phyloP scores from a whole-genome alignment of 768 basidiomycete genomes.

The Mycena floridula region DNA sequence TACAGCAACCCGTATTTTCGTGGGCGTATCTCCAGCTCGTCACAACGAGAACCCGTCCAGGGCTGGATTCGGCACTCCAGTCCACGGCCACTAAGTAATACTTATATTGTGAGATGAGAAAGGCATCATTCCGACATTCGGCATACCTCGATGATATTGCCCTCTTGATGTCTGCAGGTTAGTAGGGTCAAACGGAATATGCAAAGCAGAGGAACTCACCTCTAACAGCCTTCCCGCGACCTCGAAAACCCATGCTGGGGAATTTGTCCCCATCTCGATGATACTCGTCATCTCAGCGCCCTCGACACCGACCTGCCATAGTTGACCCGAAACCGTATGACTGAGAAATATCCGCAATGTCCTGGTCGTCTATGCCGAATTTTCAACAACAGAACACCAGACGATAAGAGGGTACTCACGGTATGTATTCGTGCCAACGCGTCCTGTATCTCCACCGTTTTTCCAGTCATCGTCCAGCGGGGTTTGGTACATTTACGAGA shows the following conservation, averaged over 20 bases:
- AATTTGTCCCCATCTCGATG: constrained; percentile 83
- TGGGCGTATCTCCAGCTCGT: constrained; percentile 72
- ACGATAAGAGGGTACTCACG: constrained; percentile 29
- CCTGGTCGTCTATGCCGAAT: constrained; percentile 72
- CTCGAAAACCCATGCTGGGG: constrained; percentile 84
- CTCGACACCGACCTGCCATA: constrained; percentile 69
- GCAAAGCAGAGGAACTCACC: constrained; percentile 31
- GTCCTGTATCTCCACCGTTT: constrained; percentile 87
- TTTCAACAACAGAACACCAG: too few relatives aligned
- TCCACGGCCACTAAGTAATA: constrained; percentile 66
- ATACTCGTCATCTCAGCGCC: constrained; percentile 42
- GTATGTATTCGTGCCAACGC: constrained; percentile 69
- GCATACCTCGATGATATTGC: constrained; percentile 82
- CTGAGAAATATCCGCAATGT: constrained; percentile 83
- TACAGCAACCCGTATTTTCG: constrained; percentile 77
- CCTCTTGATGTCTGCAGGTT: constrained; percentile 58
- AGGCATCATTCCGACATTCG: background rate
- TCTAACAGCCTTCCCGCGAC: constrained; percentile 85
- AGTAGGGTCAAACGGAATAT: background rate
- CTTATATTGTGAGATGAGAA: background rate
- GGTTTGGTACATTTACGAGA: constrained; percentile 83
- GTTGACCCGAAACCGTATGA: constrained; percentile 79
- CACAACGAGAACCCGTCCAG: constrained; percentile 85
- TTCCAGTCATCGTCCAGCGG: constrained; percentile 90
- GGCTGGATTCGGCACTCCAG: constrained; percentile 48